Evolutionary conservation across 2,329 filamentous ascomycete genomes (phyloP).

Genomic region (Didymella exigua): DNA sequence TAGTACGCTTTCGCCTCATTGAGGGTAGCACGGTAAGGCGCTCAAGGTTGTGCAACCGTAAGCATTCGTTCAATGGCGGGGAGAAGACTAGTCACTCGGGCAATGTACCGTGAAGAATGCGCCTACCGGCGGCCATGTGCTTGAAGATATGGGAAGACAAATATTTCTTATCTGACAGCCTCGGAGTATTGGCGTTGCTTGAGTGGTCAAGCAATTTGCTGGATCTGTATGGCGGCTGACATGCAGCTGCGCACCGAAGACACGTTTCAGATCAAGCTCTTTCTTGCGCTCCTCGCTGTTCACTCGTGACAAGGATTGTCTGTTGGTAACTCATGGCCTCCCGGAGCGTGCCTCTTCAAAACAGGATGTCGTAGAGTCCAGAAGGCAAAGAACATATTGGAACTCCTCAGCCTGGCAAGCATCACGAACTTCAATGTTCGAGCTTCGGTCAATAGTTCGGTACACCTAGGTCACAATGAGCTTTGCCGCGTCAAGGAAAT

Average conservation of each 20-base stretch:
- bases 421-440: not conserved
- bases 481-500: not conserved
- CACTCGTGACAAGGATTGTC: not conserved
- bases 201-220: constrained; percentile 25
- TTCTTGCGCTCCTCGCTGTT: not conserved
- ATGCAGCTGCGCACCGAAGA: constrained; percentile 19
- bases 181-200: constrained; percentile 21
- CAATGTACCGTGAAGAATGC: constrained; percentile 5
- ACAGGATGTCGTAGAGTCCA: not conserved
- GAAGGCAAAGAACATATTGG: not conserved
- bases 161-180: constrained; percentile 8
- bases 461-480: not conserved
- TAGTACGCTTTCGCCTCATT: constrained; percentile 7
- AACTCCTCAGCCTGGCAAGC: not conserved
- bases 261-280: constrained; percentile 3
- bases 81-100: constrained; percentile 5
- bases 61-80: constrained; percentile 17
- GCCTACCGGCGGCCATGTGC: constrained; percentile 13
- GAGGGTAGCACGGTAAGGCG: constrained; percentile 12
- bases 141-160: constrained; percentile 2
- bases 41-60: constrained; percentile 20
- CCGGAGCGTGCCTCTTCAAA: not conserved
- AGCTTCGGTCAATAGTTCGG: not conserved
- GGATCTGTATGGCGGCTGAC: constrained; percentile 26
- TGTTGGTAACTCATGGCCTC: not conserved